A percentile compares a stretch with the other conserved stretches of the same genome.
Evolutionary conservation across 768 basidiomycete genomes (phyloP).

Genomic region (Arthromyces matolae): DNA sequence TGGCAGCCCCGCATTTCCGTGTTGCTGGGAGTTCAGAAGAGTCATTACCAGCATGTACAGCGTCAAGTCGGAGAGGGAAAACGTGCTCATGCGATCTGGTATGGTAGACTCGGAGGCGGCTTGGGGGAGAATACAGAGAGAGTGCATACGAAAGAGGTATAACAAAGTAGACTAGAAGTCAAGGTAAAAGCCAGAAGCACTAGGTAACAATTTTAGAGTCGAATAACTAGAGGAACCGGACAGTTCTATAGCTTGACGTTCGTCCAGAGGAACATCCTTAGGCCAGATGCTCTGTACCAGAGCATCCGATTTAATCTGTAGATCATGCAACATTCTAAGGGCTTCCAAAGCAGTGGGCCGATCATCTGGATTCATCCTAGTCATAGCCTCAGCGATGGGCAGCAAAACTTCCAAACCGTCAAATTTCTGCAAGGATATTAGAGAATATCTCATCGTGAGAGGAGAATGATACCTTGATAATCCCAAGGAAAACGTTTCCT

Average conservation of each 20-base stretch:
- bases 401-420: background rate
- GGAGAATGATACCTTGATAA: background rate
- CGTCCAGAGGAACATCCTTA: background rate
- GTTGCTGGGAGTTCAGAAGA: too few relatives aligned
- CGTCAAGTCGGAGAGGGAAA: too few relatives aligned
- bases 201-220: too few relatives aligned
- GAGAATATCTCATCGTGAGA: background rate
- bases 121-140: too few relatives aligned
- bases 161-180: too few relatives aligned
- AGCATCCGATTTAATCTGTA: background rate
- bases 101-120: too few relatives aligned
- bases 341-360: constrained; percentile 1
- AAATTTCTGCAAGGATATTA: background rate
- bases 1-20: too few relatives aligned
- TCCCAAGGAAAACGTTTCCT: constrained; percentile 14
- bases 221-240: too few relatives aligned
- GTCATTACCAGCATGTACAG: too few relatives aligned
- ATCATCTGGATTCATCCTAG: background rate
- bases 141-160: too few relatives aligned
- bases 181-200: too few relatives aligned
- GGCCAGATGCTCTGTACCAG: constrained; percentile 5
- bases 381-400: background rate
- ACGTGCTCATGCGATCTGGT: too few relatives aligned
- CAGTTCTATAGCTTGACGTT: background rate
- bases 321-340: background rate